Evolutionary conservation across 352 stramenopile genomes (phyloP), one percentile per base, ranked within the genome.

Genomic region (Phytophthora pinifolia): DNA sequence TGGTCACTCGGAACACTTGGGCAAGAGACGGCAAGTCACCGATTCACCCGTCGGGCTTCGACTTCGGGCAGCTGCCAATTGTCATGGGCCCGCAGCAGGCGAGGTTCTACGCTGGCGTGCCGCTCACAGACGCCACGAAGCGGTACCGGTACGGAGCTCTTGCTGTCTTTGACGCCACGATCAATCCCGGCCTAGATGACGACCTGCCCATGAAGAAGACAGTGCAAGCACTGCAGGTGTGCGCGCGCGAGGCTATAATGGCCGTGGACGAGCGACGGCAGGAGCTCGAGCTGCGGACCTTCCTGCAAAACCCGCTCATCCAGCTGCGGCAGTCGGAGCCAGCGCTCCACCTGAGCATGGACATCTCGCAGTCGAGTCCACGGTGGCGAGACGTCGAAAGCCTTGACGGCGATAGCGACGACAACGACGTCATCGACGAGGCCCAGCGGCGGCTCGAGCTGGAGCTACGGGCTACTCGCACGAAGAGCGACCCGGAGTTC

Each of bases 21-120:
- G 18, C 39, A 12, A 9, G 63, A 20, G 43, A 67, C 15, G n/a
- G 46, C 6, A 66, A 73, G 12, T 64, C 66, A 1, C 42, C 46
- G 1, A 54, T 52, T 32, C 43, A 64, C 5, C 32, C 68, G 17
- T 69, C 63, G 9, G 65, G 48, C 27, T 83, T 74, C 39, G 80
- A 84, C 17, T 86, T 89, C 15, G 47, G 63, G 9, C 59, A 72
- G n/a, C 59, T 91, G 0, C 77, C 83, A 27, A 77, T 93, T 34
- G 83, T 93, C 2, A 59, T 78, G 34, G 83, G 81, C 0, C 79
- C 83, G 1, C 83, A 93, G 46, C 72, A 82, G 30, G 76, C 75
- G 10, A 74, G 69, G 15, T 92, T 90, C 54, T 93, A 93, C 55
- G 77, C 76, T 3, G 79, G 81, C 1, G 71, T 89, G 12, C 79